Evolutionary conservation across 768 basidiomycete species (phyloP), one percentile per base, ranked within the genome.

Genomic region (Auricularia sp.): DNA sequence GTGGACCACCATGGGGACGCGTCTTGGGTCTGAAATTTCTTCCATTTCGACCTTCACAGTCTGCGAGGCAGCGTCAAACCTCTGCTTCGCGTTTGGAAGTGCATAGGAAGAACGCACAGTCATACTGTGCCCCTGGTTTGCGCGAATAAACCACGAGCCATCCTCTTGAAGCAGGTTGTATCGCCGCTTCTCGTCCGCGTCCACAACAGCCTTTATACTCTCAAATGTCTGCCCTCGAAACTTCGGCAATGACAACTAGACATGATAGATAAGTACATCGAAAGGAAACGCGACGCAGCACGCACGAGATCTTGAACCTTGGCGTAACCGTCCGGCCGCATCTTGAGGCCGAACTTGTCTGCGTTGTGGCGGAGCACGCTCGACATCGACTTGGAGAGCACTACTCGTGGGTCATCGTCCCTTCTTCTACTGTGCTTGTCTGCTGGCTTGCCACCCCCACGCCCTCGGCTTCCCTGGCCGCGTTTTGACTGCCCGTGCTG

Each of bases 281-380:
- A 35, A 2, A 18, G 29, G 21, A 36, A 18, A 7, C 18, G 61
- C n/a, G 33, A 29, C n/a, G 56, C 18, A 8, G 29, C 29, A 81
- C 90, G 70, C 71, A 97, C 96, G 69, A 98, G 78, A 68, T 95
- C 92, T 2, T 79, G 76, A 5, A 98, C 90, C 68, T 82, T 82
- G 3, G 94, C 85, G 71, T 87, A 98, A 16, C 96, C 96, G 71
- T 98, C 96, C 36, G 80, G 71, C 7, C 95, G 84, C 78, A 98
- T 88, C 3, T 77, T 70, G 3, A 98, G 72, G 0, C 87, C 84
- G 67, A 95, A 87, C 44, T 83, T 84, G 68, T 84, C 79, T 21
- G 94, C 93, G 0, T 89, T 92, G 73, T 98, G 96, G 3, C 95
- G 83, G n/a, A 98, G 83, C 33, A 98, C 78, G 83, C 89, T 98